Conservation (phyloP, 192 early-diverging fungal species). For the Backusella circina region DNA sequence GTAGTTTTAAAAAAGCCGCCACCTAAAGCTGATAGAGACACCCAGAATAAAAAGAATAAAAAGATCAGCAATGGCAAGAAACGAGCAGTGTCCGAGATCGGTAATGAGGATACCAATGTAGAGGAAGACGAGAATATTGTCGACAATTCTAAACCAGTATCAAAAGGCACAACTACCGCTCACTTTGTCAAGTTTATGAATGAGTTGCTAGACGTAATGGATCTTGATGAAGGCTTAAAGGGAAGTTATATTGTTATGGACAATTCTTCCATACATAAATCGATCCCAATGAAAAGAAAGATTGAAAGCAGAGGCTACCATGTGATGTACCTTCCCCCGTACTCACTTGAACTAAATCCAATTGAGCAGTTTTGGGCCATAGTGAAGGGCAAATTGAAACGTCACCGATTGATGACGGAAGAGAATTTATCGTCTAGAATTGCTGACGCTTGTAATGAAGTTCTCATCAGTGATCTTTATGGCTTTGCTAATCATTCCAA, state of each 20-base stretch:
- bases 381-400: neutral
- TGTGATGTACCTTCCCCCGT: neutral
- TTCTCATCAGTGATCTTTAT: neutral
- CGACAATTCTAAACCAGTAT: no score
- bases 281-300: neutral
- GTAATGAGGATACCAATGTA: no score
- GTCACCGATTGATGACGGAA: no score
- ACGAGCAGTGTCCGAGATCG: no score
- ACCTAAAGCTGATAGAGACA: no score
- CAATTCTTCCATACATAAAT: neutral
- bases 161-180: neutral
- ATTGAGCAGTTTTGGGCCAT: neutral
- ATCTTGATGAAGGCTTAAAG: neutral
- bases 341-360: neutral
- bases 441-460: neutral
- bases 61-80: no score
- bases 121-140: neutral
- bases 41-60: no score
- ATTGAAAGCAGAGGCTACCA: neutral
- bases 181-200: conserved; percentile 4
- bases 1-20: neutral
- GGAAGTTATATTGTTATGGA: neutral
- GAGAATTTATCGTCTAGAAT: neutral
- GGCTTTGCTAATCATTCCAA: neutral
- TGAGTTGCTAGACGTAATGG: neutral